These are phyloP conservation scores for Saccharomycopsis capsularis DNA, from an alignment of 805 yeast species.

Conservation along the genomic window DNA sequence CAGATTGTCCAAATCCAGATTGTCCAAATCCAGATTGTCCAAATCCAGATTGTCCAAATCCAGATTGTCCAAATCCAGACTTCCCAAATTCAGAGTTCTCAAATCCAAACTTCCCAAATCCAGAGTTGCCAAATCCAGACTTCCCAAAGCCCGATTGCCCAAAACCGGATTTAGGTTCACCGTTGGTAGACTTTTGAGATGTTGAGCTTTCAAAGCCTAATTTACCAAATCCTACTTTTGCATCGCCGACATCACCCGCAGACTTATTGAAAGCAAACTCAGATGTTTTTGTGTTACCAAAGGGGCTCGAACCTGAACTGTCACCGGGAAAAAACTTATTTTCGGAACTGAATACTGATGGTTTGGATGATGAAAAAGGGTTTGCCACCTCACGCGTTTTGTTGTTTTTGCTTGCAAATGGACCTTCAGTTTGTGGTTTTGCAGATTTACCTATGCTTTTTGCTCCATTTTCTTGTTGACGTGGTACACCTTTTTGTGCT, in stretches of 20 bases:
- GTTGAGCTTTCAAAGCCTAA: not conserved
- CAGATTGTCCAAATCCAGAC: not conserved
- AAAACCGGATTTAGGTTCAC: not conserved
- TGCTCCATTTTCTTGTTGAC: too few species aligned
- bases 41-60: constrained; percentile 1
- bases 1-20: not conserved
- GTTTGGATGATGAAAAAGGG: too few species aligned
- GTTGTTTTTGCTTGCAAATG: not conserved
- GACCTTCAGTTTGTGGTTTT: not conserved
- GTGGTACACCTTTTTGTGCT: too few species aligned
- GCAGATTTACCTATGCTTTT: not conserved
- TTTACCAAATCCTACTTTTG: not conserved
- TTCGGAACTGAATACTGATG: too few species aligned
- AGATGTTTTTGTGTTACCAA: too few species aligned
- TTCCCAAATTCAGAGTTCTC: constrained; percentile 2
- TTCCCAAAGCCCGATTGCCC: not conserved
- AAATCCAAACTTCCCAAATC: not conserved
- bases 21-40: constrained; percentile 7
- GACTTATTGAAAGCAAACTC: too few species aligned
- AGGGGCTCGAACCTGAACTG: too few species aligned
- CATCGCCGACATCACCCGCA: not conserved
- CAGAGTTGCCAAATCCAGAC: not conserved
- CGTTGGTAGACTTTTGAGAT: too few species aligned
- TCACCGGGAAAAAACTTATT: too few species aligned
- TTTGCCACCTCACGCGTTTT: too few species aligned